Evolutionary conservation across 2,329 filamentous ascomycete genomes (phyloP), one percentile per base, ranked within the genome.

Genomic region (Dichotomopilus funicola): DNA sequence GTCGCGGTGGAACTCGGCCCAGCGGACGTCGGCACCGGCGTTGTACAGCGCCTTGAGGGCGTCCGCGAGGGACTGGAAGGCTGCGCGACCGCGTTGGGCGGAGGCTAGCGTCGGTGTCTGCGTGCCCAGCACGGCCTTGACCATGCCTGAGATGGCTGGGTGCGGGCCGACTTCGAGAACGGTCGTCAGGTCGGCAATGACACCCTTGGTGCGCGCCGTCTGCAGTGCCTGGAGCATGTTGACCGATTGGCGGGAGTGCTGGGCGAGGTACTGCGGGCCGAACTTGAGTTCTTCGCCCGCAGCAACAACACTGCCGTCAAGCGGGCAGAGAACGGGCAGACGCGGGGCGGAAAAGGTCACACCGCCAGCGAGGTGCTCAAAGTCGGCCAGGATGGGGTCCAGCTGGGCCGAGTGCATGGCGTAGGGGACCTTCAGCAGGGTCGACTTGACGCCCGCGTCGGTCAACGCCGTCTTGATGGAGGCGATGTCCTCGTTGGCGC

Each of bases 251-350:
- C 43, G 43, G 5, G 43, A 80, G 59, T 87, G 83, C 47, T 79
- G 78, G 49, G 78, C 75, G 10, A 90, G 77, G 66, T 90, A 90
- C 8, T 76, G 70, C 1, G 84, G 75, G 61, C 78, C 74, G 64
- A 88, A 77, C 42, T 75, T 72, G 50, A 40, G 12, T 12, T 80
- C 76, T 48, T 81, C 77, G 49, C 72, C 74, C 55, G 80, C 81
- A 27, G 35, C n/a, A 44, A 88, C 75, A 55, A 87, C 75, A 37
- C 80, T 76, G 4, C 81, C 83, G 47, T 78, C 75, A 1, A 89
- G 74, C 13, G 89, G 82, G n/a, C 87, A 91, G 41, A 91, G 76
- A 35, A 91, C 72, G n/a, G 83, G 81, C 1, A 86, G 71, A 37
- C 67, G 67, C 1, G 83, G 82, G 2, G 64, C 31, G 31, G 66